Evolutionary conservation across 2,329 filamentous ascomycete genomes (phyloP), one percentile per base, ranked within the genome.

Genomic region (Colletotrichum sp.): DNA sequence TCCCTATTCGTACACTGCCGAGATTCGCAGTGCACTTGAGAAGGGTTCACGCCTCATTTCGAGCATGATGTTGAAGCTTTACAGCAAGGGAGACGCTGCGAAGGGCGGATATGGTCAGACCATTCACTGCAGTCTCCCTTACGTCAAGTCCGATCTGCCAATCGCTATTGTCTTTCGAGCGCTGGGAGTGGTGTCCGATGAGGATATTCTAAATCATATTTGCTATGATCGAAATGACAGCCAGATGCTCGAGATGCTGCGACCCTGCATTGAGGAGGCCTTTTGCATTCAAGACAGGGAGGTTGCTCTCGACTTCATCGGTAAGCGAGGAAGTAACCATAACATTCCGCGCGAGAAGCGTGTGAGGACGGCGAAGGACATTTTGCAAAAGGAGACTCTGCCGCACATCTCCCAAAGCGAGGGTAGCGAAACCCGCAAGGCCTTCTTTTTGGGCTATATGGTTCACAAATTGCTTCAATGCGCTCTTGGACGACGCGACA

Each of bases 391-490:
- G 87, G 97, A 99, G 84, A 94, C 98, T 78, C 87, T 99, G 62
- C 97, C 97, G 28, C 97, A 99, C 82, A 98, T 99, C 77, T 98
- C 96, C 1, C 97, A 99, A 83, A 93, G 91, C 76, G 96, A 98
- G 84, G 97, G 97, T 32, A 97, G 95, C 79, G 96, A 98, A 84
- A 98, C 96, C 2, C 90, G 95, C 75, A 99, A 99, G 84, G 97
- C 97, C 4, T 99, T 98, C 86, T 99, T 98, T 90, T 88, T 99
- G 65, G 97, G 97, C 26, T 99, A 99, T 86, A 99, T 99, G 96
- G 95, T 98, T 62, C 96, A 99, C 85, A 94, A 97, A 83, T 91
- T 99, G 80, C 89, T 98, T 28, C 96, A 98, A 84, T 98, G 96
- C 83, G 95, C 96, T 70, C 90, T 99, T 64, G 97, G 97, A 67